These are phyloP conservation scores for Mucor plumbeus DNA, from an alignment of 371 early-diverging fungal species.

Conservation along the genomic window DNA sequence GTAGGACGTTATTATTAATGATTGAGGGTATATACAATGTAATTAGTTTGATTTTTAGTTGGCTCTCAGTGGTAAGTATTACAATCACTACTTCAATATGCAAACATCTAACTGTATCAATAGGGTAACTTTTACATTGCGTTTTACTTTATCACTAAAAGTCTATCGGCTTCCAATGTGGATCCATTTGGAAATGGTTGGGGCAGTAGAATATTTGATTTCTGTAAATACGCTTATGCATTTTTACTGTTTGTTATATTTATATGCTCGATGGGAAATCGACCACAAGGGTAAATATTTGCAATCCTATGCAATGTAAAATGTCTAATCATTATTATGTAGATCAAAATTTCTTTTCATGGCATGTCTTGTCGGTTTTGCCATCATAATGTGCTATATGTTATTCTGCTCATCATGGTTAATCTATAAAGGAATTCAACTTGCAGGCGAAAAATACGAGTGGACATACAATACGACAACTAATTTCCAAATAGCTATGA, in stretches of 20 bases:
- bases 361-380: constrained; percentile 42
- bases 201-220: constrained; percentile 52
- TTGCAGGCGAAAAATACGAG: constrained; percentile 30
- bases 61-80: constrained; percentile 77
- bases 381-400: constrained; percentile 54
- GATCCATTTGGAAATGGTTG: constrained; percentile 64
- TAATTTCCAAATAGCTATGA: constrained; percentile 32
- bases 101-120: constrained; percentile 42
- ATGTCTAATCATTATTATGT: not conserved
- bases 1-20: constrained; percentile 66
- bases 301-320: not conserved
- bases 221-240: constrained; percentile 66
- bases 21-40: constrained; percentile 78
- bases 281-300: constrained; percentile 79
- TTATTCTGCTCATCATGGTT: constrained; percentile 54
- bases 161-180: constrained; percentile 42
- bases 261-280: constrained; percentile 81
- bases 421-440: constrained; percentile 51
- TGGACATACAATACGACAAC: constrained; percentile 40
- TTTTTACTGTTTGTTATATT: constrained; percentile 70
- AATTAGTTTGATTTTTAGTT: constrained; percentile 74
- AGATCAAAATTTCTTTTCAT: constrained; percentile 50
- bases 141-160: constrained; percentile 72
- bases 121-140: constrained; percentile 81
- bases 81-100: not conserved